phyloP scores from a whole-genome alignment of 169 alveolate genomes.

The Plasmodium yoelii region DNA sequence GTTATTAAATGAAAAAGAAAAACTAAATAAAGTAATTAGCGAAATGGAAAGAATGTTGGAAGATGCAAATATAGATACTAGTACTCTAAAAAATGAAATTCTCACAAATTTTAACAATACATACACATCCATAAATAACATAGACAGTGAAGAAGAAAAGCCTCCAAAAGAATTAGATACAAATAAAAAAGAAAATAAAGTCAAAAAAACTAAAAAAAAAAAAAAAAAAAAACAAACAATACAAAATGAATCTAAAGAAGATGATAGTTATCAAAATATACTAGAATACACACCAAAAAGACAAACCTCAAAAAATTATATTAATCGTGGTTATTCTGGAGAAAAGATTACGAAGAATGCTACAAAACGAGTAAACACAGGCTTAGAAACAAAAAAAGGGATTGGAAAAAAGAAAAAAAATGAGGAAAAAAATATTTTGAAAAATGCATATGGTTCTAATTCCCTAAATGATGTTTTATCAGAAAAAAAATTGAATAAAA shows the following conservation, averaged over 20 bases:
- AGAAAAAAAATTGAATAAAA: neutral
- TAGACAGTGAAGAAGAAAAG: constrained; percentile 53
- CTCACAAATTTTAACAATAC: constrained; percentile 51
- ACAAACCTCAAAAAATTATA: neutral
- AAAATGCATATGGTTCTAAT: constrained; percentile 12
- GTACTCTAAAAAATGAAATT: constrained; percentile 44
- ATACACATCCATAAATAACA: constrained; percentile 9
- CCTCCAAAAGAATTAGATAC: constrained; percentile 11
- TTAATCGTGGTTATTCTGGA: constrained; percentile 17
- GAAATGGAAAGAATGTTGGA: constrained; percentile 44
- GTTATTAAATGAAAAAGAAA: constrained; percentile 24
- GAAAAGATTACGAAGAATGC: constrained; percentile 21
- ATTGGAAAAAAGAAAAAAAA: constrained; percentile 5
- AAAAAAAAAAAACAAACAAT: neutral
- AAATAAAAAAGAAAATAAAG: constrained; percentile 11
- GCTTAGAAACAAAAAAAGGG: constrained; percentile 8
- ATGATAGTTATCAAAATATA: neutral
- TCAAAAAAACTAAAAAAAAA: constrained; percentile 9
- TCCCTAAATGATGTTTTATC: neutral
- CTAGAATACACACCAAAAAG: neutral
- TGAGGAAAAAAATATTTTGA: constrained; percentile 24
- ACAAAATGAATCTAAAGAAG: neutral
- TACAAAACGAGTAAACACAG: constrained; percentile 21
- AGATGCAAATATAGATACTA: constrained; percentile 53
- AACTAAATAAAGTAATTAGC: constrained; percentile 9